A percentile compares a stretch with the other conserved stretches of the same genome.
Evolutionary conservation across 371 early-diverging fungal species (phyloP).

Genomic region (Coemansia sp.): DNA sequence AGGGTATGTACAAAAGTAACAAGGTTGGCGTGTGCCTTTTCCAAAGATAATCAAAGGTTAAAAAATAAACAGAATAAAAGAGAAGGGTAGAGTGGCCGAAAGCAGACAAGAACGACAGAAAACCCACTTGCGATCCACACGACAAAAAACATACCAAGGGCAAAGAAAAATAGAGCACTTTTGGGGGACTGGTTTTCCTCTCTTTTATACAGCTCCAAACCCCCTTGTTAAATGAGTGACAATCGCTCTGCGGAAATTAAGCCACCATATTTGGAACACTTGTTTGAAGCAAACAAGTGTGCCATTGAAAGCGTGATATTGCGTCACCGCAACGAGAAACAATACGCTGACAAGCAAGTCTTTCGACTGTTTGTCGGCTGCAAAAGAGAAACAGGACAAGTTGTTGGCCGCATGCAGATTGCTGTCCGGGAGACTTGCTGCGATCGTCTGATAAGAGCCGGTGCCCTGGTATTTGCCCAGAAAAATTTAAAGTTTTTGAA

Average conservation of each 20-base stretch:
- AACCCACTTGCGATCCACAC: neutral
- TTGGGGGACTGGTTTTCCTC: too few species aligned
- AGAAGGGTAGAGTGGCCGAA: neutral
- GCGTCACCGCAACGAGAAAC: neutral
- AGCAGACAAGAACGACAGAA: neutral
- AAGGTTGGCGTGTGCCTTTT: neutral
- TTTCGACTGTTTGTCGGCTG: too few species aligned
- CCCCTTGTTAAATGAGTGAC: constrained; percentile 6
- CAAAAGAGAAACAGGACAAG: too few species aligned
- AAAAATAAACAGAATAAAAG: neutral
- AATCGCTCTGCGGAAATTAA: constrained; percentile 9
- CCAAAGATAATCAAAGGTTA: neutral
- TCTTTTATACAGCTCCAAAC: neutral
- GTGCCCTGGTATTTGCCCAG: too few species aligned
- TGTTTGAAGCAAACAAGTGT: neutral
- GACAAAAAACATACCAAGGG: neutral
- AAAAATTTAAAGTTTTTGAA: too few species aligned
- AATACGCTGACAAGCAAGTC: too few species aligned
- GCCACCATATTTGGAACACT: constrained; percentile 2
- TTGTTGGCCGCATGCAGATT: too few species aligned
- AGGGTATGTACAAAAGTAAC: neutral
- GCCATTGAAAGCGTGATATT: neutral
- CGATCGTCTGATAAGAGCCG: too few species aligned
- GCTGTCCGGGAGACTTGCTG: too few species aligned
- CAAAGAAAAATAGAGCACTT: neutral